Conservation (phyloP, 805 yeast genomes). For the Tetrapisispora nanseiensis region DNA sequence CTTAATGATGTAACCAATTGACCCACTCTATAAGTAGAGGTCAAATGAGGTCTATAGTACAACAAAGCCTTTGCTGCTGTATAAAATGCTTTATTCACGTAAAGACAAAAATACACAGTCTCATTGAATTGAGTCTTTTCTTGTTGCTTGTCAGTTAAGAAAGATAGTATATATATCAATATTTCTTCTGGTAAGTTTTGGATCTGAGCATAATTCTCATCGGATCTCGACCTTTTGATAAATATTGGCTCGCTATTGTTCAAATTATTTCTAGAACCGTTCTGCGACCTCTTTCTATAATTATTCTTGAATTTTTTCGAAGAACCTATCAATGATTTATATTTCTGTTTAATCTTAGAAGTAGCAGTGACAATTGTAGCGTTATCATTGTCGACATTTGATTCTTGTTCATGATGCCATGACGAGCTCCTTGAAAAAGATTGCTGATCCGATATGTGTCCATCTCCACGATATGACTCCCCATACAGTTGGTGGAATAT, state of each 20-base stretch:
- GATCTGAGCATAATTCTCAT: conserved; percentile 6
- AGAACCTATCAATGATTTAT: conserved; percentile 17
- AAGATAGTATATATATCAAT: conserved; percentile 18
- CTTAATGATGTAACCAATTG: conserved; percentile 68
- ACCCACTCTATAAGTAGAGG: conserved; percentile 69
- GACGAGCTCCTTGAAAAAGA: background rate
- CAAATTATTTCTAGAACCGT: background rate
- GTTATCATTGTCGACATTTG: conserved; percentile 2
- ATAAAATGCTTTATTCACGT: conserved; percentile 43
- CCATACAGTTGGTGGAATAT: conserved; percentile 21
- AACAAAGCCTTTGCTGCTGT: conserved; percentile 43
- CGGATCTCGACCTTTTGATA: background rate
- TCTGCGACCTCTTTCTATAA: background rate
- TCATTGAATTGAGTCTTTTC: conserved; percentile 22
- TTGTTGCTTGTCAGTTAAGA: conserved; percentile 1
- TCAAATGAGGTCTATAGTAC: conserved; percentile 45
- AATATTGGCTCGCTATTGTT: background rate
- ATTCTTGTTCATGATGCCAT: background rate
- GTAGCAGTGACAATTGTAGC: conserved; percentile 7
- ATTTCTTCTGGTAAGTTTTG: conserved; percentile 29
- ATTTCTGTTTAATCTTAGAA: conserved; percentile 17
- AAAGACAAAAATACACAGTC: conserved; percentile 37
- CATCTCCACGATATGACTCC: background rate
- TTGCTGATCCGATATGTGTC: background rate
- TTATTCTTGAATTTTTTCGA: conserved; percentile 26